These are phyloP conservation scores for Lodderomyces pseudojiufengensis DNA, from an alignment of 1,139 yeast species.

Conservation along the genomic window DNA sequence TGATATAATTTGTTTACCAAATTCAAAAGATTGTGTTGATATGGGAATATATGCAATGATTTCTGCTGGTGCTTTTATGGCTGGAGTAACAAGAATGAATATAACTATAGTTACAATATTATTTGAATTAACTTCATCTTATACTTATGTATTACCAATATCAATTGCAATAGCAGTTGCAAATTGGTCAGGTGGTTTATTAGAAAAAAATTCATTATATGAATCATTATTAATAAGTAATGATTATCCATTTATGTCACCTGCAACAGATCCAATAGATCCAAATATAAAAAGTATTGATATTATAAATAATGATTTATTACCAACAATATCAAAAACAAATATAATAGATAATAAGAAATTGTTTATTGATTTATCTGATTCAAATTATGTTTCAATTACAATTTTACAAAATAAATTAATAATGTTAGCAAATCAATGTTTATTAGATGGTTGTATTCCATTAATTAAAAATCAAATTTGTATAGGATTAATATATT, in stretches of 20 bases:
- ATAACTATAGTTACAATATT: constrained; percentile 57
- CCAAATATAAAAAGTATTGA: constrained; percentile 36
- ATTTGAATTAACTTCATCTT: constrained; percentile 59
- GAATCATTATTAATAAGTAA: constrained; percentile 48
- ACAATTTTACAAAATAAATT: constrained; percentile 33
- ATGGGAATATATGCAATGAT: constrained; percentile 65
- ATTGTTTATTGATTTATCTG: constrained; percentile 36
- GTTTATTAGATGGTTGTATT: constrained; percentile 53
- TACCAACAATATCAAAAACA: constrained; percentile 1
- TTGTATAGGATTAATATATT: constrained; percentile 50
- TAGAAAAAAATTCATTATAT: constrained; percentile 53
- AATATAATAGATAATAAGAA: constrained; percentile 13
- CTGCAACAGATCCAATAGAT: constrained; percentile 37
- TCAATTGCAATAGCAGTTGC: constrained; percentile 56
- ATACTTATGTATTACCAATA: constrained; percentile 58
- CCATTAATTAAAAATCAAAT: constrained; percentile 38
- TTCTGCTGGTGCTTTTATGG: constrained; percentile 67
- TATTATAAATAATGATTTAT: constrained; percentile 26
- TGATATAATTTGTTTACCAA: constrained; percentile 16
- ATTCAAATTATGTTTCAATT: constrained; percentile 34
- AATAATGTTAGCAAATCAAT: constrained; percentile 32
- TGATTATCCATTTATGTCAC: constrained; percentile 53
- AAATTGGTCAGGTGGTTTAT: constrained; percentile 54
- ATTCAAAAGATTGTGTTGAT: constrained; percentile 33
- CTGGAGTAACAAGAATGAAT: constrained; percentile 66